phyloP scores from a whole-genome alignment of 2,329 filamentous ascomycete genomes.

The Fusarium chlamydosporum region DNA sequence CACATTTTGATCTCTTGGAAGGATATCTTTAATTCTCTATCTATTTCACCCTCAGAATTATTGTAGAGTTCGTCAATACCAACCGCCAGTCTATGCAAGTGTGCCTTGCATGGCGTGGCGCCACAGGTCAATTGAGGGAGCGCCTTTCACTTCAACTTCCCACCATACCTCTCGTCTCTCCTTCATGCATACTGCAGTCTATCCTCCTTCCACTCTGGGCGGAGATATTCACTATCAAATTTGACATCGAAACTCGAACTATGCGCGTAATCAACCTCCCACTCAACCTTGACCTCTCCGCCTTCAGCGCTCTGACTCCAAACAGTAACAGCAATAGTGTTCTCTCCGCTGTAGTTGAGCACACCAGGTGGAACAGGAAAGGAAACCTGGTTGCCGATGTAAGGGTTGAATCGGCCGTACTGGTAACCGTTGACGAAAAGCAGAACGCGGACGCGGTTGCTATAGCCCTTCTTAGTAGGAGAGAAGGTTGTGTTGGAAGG shows the following conservation, averaged over 20 bases:
- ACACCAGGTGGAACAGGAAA: slow-evolving; percentile 73
- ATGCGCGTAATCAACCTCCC: slow-evolving; percentile 68
- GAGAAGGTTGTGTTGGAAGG: slow-evolving; percentile 59
- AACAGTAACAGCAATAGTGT: slow-evolving; percentile 69
- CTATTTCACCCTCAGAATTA: background rate
- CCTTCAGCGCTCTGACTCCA: slow-evolving; percentile 71
- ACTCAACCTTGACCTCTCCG: slow-evolving; percentile 63
- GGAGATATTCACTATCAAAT: slow-evolving; percentile 63
- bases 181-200: slow-evolving; percentile 54
- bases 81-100: background rate
- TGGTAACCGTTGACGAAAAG: slow-evolving; percentile 77
- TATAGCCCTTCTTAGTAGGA: slow-evolving; percentile 49
- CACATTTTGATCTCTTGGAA: background rate
- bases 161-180: too few species aligned
- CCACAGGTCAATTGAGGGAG: background rate
- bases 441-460: slow-evolving; percentile 63
- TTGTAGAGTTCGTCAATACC: too few species aligned
- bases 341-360: slow-evolving; percentile 69
- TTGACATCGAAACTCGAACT: slow-evolving; percentile 66
- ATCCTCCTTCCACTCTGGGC: slow-evolving; percentile 64
- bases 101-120: slow-evolving; percentile 1
- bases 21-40: too few species aligned
- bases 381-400: slow-evolving; percentile 71
- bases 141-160: background rate
- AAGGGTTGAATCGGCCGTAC: slow-evolving; percentile 71